Evolutionary conservation across 176 grass and related monocot genomes (phyloP).

Genomic region (Avena insularis): DNA sequence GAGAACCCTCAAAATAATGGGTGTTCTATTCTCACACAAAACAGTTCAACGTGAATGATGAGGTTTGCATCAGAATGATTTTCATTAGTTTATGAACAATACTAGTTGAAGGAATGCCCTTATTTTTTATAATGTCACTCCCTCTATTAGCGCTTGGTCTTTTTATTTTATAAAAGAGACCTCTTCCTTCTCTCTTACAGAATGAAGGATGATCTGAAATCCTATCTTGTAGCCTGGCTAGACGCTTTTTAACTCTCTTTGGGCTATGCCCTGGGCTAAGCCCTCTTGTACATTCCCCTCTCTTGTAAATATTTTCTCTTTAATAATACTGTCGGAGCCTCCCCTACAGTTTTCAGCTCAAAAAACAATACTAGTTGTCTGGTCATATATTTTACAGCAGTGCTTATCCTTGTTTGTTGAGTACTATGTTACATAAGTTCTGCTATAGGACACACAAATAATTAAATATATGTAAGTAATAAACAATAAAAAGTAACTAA

Average conservation of each 20-base stretch:
- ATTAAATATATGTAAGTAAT: slow-evolving; percentile 32
- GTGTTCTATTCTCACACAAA: slow-evolving; percentile 1
- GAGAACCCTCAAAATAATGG: slow-evolving; percentile 7
- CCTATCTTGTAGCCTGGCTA: too few species aligned
- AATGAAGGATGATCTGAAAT: too few species aligned
- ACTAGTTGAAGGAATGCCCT: background rate
- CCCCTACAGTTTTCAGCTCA: too few species aligned
- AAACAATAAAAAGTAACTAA: slow-evolving; percentile 25
- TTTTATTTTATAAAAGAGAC: too few species aligned
- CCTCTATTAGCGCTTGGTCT: too few species aligned
- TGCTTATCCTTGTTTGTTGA: slow-evolving; percentile 17
- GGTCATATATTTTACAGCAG: slow-evolving; percentile 15
- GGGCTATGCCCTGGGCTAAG: too few species aligned
- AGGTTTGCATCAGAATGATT: background rate
- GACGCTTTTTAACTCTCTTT: too few species aligned
- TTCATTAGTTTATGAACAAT: slow-evolving; percentile 1
- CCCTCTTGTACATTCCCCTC: too few species aligned
- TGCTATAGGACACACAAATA: slow-evolving; percentile 24
- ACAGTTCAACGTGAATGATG: background rate
- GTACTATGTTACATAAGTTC: slow-evolving; percentile 29
- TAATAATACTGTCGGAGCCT: too few species aligned
- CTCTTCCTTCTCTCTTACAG: too few species aligned
- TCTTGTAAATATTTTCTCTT: too few species aligned
- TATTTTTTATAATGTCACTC: too few species aligned
- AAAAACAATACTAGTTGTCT: slow-evolving; percentile 12